A percentile compares a stretch with the other conserved stretches of the same genome.
These are phyloP conservation scores for Picea abies DNA, from an alignment of 83 land plant species.

Conservation along the genomic window DNA sequence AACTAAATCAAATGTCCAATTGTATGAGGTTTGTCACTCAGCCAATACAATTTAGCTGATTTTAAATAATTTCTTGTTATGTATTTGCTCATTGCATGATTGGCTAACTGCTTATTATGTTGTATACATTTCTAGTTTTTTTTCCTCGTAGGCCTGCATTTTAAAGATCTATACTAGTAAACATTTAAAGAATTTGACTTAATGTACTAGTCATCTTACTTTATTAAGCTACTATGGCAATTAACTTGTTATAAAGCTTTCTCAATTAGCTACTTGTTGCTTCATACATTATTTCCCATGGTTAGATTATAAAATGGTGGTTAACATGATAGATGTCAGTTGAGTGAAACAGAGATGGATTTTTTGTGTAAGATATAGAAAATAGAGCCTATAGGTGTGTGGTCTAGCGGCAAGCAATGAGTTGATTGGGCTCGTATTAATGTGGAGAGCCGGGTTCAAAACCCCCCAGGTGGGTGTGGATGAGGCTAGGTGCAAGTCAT, in stretches of 20 bases:
- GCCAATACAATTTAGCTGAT: background rate
- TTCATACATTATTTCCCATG: too few relatives aligned
- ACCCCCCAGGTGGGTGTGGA: too few relatives aligned
- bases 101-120: background rate
- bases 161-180: background rate
- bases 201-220: background rate
- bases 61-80: background rate
- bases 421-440: too few relatives aligned
- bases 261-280: background rate
- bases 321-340: too few relatives aligned
- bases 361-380: too few relatives aligned
- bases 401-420: too few relatives aligned
- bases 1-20: conserved; percentile 28
- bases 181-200: background rate
- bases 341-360: too few relatives aligned
- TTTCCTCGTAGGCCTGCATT: background rate
- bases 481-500: too few relatives aligned
- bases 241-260: background rate
- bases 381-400: too few relatives aligned
- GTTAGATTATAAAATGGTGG: too few relatives aligned
- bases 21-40: conserved; percentile 53
- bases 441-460: too few relatives aligned
- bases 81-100: background rate
- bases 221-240: background rate
- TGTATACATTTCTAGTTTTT: background rate